These are phyloP conservation scores for Xylaria hypoxylon DNA, from an alignment of 2,329 filamentous ascomycete species.

Conservation along the genomic window DNA sequence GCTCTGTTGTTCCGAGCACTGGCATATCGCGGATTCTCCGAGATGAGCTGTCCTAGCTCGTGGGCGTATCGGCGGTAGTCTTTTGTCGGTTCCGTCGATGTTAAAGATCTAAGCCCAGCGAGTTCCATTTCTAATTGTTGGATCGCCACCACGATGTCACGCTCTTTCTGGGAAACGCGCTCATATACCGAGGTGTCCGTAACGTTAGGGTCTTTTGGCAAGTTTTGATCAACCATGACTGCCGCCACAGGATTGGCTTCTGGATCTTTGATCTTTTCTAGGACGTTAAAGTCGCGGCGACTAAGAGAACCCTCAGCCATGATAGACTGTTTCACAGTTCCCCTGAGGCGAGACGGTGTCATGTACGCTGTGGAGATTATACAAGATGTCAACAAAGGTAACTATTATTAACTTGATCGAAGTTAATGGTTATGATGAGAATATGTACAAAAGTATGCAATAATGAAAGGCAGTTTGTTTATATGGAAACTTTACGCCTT, in stretches of 20 bases:
- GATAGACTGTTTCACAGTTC: conserved; percentile 10
- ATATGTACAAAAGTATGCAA: conserved; percentile 2
- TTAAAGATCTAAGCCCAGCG: conserved; percentile 55
- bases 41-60: conserved; percentile 67
- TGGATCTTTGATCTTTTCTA: conserved; percentile 75
- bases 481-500: conserved; percentile 5
- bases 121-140: conserved; percentile 67
- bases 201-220: conserved; percentile 69
- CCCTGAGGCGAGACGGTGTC: not conserved
- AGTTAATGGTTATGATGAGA: not conserved
- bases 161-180: conserved; percentile 62
- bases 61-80: conserved; percentile 62
- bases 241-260: conserved; percentile 68
- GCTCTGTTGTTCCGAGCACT: conserved; percentile 81
- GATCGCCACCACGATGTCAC: conserved; percentile 64
- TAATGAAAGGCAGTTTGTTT: conserved; percentile 15
- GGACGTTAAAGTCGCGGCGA: conserved; percentile 69
- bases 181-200: conserved; percentile 64
- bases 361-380: not conserved
- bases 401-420: conserved; percentile 1
- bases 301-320: conserved; percentile 67
- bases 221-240: conserved; percentile 65
- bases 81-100: conserved; percentile 54
- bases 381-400: conserved; percentile 6
- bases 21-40: conserved; percentile 72